Percentiles rank a stretch among this genome's conserved stretches.
These are phyloP conservation scores for Spergularia bocconei DNA, from an alignment of 148 eudicot genomes.

Conservation along the genomic window DNA sequence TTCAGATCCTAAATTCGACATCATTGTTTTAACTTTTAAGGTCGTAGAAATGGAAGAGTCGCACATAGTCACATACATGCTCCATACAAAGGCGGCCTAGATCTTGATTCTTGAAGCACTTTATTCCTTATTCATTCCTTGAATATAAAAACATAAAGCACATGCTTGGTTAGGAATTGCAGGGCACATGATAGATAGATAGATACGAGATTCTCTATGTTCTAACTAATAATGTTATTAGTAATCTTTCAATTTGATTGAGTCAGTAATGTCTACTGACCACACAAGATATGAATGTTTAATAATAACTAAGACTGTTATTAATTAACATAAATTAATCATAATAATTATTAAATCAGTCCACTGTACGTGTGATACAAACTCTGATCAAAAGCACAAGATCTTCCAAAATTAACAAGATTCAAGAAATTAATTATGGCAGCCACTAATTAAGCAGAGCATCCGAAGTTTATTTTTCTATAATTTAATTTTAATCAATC, in stretches of 20 bases:
- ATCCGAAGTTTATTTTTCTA: slow-evolving; percentile 26
- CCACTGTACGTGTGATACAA: background rate
- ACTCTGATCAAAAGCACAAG: slow-evolving; percentile 6
- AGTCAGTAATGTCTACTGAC: slow-evolving; percentile 20
- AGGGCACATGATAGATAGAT: slow-evolving; percentile 7
- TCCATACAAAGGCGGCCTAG: background rate
- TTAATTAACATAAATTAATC: too few species aligned
- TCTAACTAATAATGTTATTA: background rate
- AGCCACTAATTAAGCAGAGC: slow-evolving; percentile 14
- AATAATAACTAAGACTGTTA: background rate
- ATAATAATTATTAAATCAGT: background rate
- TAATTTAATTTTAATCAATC: too few species aligned
- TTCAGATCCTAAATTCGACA: too few species aligned
- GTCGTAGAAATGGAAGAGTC: too few species aligned
- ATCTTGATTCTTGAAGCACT: background rate
- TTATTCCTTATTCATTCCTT: background rate
- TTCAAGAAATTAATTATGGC: slow-evolving; percentile 19
- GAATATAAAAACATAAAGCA: background rate
- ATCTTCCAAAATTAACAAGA: slow-evolving; percentile 18
- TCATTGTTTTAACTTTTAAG: too few species aligned
- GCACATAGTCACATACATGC: too few species aligned
- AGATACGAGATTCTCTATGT: slow-evolving; percentile 13
- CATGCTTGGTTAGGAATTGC: background rate
- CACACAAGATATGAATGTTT: background rate
- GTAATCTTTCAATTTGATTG: background rate